These are phyloP conservation scores for Ochetophila trinervis DNA, from an alignment of 306 rosid species.

Conservation along the genomic window DNA sequence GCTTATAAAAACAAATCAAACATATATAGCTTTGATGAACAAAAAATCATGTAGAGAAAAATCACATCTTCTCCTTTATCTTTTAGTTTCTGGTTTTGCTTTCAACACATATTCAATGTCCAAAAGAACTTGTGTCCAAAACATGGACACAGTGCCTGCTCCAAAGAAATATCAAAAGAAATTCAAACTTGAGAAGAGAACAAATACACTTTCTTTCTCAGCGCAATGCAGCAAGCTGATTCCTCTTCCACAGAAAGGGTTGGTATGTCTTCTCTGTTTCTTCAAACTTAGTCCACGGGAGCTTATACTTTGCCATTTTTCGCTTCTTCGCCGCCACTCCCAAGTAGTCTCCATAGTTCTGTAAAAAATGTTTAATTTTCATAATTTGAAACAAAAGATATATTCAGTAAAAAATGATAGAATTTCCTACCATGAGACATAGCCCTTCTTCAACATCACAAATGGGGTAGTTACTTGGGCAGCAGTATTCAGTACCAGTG, in stretches of 20 bases:
- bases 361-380: background rate
- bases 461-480: constrained; percentile 69
- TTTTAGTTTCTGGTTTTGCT: constrained; percentile 5
- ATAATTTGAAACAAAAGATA: background rate
- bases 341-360: constrained; percentile 56
- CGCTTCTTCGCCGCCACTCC: constrained; percentile 65
- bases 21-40: background rate
- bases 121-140: constrained; percentile 8
- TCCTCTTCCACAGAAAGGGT: constrained; percentile 50
- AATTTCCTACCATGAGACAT: constrained; percentile 53
- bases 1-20: constrained; percentile 8
- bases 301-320: constrained; percentile 56
- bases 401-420: background rate
- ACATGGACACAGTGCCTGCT: constrained; percentile 22
- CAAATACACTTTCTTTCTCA: constrained; percentile 23
- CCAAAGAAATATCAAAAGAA: constrained; percentile 8
- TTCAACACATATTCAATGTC: constrained; percentile 12
- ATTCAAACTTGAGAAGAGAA: constrained; percentile 14
- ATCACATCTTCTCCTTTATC: background rate
- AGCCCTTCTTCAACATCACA: constrained; percentile 58
- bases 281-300: constrained; percentile 60
- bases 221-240: constrained; percentile 52
- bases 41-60: constrained; percentile 18
- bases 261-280: constrained; percentile 35
- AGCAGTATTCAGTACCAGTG: constrained; percentile 59